Percentiles rank a stretch among this genome's conserved stretches.
These are phyloP conservation scores for Myxozyma melibiosi DNA, from an alignment of 805 yeast species.

Conservation along the genomic window DNA sequence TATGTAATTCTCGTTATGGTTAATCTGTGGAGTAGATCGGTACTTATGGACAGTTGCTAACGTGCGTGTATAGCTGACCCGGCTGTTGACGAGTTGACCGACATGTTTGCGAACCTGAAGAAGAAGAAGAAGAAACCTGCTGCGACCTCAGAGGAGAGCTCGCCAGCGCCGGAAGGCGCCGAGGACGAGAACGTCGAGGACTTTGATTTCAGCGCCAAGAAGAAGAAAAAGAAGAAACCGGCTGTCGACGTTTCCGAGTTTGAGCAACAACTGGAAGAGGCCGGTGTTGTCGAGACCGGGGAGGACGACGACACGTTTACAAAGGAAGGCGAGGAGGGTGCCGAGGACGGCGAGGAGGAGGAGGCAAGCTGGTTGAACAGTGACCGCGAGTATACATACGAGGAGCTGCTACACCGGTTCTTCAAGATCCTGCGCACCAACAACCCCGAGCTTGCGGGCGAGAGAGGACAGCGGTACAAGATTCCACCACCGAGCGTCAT, in stretches of 20 bases:
- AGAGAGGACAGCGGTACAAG: conserved; percentile 86
- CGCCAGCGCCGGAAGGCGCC: conserved; percentile 23
- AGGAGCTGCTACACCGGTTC: conserved; percentile 77
- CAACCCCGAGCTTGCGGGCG: conserved; percentile 98
- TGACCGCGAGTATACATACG: conserved; percentile 70
- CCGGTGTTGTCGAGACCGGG: conserved; percentile 69
- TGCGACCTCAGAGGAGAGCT: conserved; percentile 41
- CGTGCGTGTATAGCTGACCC: conserved; percentile 31
- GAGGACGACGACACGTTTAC: conserved; percentile 39
- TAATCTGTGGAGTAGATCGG: background rate
- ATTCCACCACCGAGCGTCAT: conserved; percentile 96
- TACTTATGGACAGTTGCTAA: background rate
- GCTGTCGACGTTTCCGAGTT: conserved; percentile 71
- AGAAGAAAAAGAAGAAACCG: conserved; percentile 76
- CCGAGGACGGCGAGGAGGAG: conserved; percentile 25
- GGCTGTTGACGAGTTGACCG: conserved; percentile 51
- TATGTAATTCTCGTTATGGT: background rate
- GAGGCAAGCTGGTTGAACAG: conserved; percentile 37
- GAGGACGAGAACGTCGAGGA: conserved; percentile 34
- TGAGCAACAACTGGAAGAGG: conserved; percentile 85
- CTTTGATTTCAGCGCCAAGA: conserved; percentile 58
- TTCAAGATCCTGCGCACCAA: conserved; percentile 83
- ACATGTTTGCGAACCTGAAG: conserved; percentile 76
- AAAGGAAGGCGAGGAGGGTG: conserved; percentile 36
- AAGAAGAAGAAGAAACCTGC: conserved; percentile 78